Evolutionary conservation across 306 rosid genomes (phyloP).

Genomic region (Malus sieversii): DNA sequence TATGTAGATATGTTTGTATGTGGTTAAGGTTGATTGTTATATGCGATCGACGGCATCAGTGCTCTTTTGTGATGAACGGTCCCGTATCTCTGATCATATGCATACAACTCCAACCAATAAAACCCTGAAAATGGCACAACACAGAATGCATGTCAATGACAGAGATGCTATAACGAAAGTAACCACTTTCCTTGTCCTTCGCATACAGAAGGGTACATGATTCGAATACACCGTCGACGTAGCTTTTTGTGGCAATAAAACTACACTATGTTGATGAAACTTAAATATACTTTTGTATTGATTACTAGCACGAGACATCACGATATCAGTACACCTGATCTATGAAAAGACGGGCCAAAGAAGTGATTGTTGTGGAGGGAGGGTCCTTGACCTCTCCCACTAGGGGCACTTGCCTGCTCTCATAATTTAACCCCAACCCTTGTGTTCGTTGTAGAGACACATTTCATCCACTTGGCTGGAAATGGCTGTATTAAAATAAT

Average conservation of each 20-base stretch:
- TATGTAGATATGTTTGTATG: too few species aligned
- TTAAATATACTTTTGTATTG: too few species aligned
- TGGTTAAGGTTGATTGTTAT: too few species aligned
- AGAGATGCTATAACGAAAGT: not conserved
- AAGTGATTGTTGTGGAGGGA: not conserved
- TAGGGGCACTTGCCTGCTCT: not conserved
- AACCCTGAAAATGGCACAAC: not conserved
- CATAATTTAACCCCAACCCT: not conserved
- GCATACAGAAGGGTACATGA: not conserved
- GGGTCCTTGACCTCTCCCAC: not conserved
- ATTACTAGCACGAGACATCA: too few species aligned
- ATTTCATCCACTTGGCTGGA: not conserved
- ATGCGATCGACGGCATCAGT: too few species aligned
- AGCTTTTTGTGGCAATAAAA: not conserved
- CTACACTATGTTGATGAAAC: too few species aligned
- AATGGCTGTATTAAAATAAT: not conserved
- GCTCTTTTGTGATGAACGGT: not conserved
- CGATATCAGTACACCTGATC: not conserved
- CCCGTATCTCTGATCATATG: too few species aligned
- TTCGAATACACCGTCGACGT: too few species aligned
- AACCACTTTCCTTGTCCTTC: not conserved
- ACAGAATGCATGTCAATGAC: not conserved
- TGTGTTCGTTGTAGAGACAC: not conserved
- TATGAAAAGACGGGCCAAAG: not conserved
- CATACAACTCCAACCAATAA: not conserved